Percentiles rank a stretch among this genome's conserved stretches.
Conservation (phyloP, 2,329 filamentous ascomycete species). For the Scedosporium aurantiacum region DNA sequence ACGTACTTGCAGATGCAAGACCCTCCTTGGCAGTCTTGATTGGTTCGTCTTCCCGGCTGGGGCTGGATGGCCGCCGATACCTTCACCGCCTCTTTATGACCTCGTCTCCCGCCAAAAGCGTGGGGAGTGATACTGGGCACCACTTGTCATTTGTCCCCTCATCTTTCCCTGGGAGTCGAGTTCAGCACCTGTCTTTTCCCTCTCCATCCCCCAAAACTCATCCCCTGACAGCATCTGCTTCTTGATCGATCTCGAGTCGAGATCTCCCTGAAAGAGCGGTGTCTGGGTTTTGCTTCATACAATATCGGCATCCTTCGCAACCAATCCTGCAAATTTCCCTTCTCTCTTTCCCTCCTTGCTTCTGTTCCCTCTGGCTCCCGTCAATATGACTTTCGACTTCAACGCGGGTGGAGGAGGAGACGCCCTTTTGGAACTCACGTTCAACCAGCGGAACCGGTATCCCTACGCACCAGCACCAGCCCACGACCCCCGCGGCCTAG, state of each 20-base stretch:
- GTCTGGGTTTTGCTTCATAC: slow-evolving; percentile 26
- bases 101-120: slow-evolving; percentile 5
- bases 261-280: slow-evolving; percentile 27
- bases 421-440: slow-evolving; percentile 49
- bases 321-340: slow-evolving; percentile 19
- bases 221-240: slow-evolving; percentile 8
- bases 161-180: slow-evolving; percentile 6
- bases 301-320: slow-evolving; percentile 22
- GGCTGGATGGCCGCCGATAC: slow-evolving; percentile 17
- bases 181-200: slow-evolving; percentile 8
- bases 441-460: slow-evolving; percentile 47
- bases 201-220: slow-evolving; percentile 4
- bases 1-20: slow-evolving; percentile 8
- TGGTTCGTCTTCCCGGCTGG: slow-evolving; percentile 14
- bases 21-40: slow-evolving; percentile 11
- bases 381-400: slow-evolving; percentile 49
- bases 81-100: slow-evolving; percentile 19
- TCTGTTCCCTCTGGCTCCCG: not conserved
- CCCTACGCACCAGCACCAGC: slow-evolving; percentile 31
- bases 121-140: slow-evolving; percentile 4
- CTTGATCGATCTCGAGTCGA: slow-evolving; percentile 8
- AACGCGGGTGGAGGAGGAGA: slow-evolving; percentile 41
- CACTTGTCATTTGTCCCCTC: slow-evolving; percentile 7
- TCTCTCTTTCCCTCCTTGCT: slow-evolving; percentile 10
- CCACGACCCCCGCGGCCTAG: not conserved